These are phyloP conservation scores for Didymella keratinophila DNA, from an alignment of 2,329 filamentous ascomycete genomes.

Conservation along the genomic window DNA sequence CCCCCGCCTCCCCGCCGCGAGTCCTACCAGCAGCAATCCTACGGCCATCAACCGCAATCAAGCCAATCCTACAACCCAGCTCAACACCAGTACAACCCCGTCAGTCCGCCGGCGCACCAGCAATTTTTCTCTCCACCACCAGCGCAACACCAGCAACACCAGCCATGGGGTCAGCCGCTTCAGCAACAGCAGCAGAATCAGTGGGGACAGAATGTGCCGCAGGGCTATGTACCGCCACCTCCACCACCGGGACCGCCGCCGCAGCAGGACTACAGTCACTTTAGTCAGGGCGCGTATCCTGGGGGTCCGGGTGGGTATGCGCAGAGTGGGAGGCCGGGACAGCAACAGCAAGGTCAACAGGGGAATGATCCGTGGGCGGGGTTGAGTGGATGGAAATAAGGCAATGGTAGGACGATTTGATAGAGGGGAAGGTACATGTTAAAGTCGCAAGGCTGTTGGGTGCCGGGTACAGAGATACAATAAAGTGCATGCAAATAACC, in stretches of 20 bases:
- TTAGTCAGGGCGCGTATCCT: slow-evolving; percentile 63
- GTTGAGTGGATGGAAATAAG: slow-evolving; percentile 71
- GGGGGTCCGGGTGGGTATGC: slow-evolving; percentile 52
- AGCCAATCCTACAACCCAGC: slow-evolving; percentile 57
- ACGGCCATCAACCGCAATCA: slow-evolving; percentile 29
- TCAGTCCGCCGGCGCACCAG: slow-evolving; percentile 66
- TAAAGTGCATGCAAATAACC: too few species aligned
- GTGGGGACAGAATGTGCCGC: slow-evolving; percentile 57
- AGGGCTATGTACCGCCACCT: slow-evolving; percentile 72
- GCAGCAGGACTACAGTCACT: slow-evolving; percentile 56
- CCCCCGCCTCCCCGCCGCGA: slow-evolving; percentile 44
- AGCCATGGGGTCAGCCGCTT: slow-evolving; percentile 60
- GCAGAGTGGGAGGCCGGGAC: slow-evolving; percentile 4
- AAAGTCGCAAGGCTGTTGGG: background rate
- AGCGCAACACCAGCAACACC: slow-evolving; percentile 55
- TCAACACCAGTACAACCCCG: slow-evolving; percentile 52
- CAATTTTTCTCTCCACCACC: slow-evolving; percentile 60
- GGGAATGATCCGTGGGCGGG: slow-evolving; percentile 72
- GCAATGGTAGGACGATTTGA: too few species aligned
- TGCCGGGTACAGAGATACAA: background rate
- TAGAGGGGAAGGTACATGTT: background rate
- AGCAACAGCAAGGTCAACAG: slow-evolving; percentile 47
- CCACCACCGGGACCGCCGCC: slow-evolving; percentile 71
- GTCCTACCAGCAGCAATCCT: slow-evolving; percentile 41
- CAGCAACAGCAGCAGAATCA: slow-evolving; percentile 60